phyloP scores from a whole-genome alignment of 1,139 yeast genomes.

The Zygoascus meyerae region DNA sequence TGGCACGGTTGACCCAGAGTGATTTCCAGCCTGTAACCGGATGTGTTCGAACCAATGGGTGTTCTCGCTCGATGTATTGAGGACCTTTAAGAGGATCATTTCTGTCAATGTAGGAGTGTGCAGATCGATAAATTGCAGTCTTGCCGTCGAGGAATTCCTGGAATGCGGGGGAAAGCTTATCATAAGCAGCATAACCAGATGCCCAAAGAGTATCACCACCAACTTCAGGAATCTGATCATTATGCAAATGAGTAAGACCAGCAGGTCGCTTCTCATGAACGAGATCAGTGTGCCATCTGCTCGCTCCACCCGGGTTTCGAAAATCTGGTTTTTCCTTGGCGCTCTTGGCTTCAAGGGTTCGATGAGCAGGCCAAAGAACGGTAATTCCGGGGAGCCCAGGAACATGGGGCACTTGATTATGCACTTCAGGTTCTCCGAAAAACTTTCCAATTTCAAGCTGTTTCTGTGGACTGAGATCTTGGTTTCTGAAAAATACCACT shows the following conservation, averaged over 20 bases:
- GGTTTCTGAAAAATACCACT: slow-evolving; percentile 47
- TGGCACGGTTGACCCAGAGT: slow-evolving; percentile 41
- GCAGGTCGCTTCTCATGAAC: slow-evolving; percentile 47
- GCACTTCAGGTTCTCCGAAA: slow-evolving; percentile 45
- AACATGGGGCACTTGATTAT: slow-evolving; percentile 42
- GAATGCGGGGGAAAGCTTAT: slow-evolving; percentile 45
- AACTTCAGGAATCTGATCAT: slow-evolving; percentile 41
- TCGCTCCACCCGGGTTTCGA: slow-evolving; percentile 26
- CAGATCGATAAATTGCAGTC: slow-evolving; percentile 43
- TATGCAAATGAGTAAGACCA: slow-evolving; percentile 44
- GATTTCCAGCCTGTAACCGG: slow-evolving; percentile 55
- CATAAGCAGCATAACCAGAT: slow-evolving; percentile 48
- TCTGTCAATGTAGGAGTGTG: slow-evolving; percentile 39
- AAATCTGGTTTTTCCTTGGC: slow-evolving; percentile 16
- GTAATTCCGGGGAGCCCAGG: slow-evolving; percentile 44
- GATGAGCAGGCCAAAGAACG: slow-evolving; percentile 49
- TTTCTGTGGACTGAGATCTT: slow-evolving; percentile 38
- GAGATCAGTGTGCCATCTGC: slow-evolving; percentile 45
- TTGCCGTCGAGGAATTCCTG: slow-evolving; percentile 47
- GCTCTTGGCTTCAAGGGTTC: slow-evolving; percentile 16
- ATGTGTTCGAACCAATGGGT: slow-evolving; percentile 46
- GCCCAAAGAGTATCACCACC: slow-evolving; percentile 52
- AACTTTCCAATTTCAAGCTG: slow-evolving; percentile 43
- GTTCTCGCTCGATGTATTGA: slow-evolving; percentile 40
- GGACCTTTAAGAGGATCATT: slow-evolving; percentile 43